Evolutionary conservation across 2,329 filamentous ascomycete genomes (phyloP), one percentile per base, ranked within the genome.

Genomic region (Ophiostoma perfectum): DNA sequence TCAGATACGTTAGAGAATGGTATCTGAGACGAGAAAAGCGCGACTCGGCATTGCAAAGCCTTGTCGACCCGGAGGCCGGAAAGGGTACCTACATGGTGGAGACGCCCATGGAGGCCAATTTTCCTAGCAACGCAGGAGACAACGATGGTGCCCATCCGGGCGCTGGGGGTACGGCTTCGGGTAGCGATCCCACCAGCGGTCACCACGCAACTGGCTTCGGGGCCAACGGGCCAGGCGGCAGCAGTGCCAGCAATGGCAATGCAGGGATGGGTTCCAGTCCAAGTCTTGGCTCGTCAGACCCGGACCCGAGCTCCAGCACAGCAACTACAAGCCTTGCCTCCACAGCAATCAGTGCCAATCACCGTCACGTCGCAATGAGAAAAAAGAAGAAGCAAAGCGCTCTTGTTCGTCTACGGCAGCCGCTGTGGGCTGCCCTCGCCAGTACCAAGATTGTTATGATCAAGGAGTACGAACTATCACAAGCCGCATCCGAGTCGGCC

Each of bases 381-480:
- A 95, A 92, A 81, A 90, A 91, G 80, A 88, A 90, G 80, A 94
- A 95, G 80, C 92, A 96, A 79, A 94, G 91, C 76, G 93, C 92
- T 69, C 91, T 95, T 78, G 92, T 96, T 73, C 86, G 93, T 78
- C 91, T 92, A 77, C 89, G 92, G 76, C 93, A 97, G 80, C 93
- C 93, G 65, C 86, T 97, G 72, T 97, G 93, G 93, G 92, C 93
- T 72, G 93, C 93, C 64, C 86, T 97, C 74, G 93, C 93, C 66
- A 97, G 92, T 80, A 97, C 93, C 76, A 97, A 97, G 83, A 93
- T 97, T 77, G 94, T 95, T 74, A 92, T 97, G 80, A 89, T 96
- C 76, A 95, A 96, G 80, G 93, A 93, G 78, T 91, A 92, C 74
- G 90, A 93, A 79, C 86, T 96, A 76, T 94, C 91, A 72, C 88